Percentiles rank a stretch among this genome's conserved stretches.
These are phyloP conservation scores for Penicillium chermesinum DNA, from an alignment of 495 filamentous ascomycete species.

Conservation along the genomic window DNA sequence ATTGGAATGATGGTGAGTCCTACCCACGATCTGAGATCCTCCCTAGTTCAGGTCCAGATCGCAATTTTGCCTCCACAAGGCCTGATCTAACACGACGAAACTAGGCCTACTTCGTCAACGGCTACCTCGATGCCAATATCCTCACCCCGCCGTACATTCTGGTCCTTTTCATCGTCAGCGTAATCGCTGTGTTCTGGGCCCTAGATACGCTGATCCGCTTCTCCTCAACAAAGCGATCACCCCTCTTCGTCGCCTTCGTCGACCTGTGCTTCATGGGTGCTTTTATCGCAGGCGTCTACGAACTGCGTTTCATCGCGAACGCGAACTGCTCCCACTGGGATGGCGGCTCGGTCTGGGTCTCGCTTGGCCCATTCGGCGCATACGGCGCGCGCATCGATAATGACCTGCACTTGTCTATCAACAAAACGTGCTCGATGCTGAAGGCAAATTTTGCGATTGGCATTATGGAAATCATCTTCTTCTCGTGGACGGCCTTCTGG, in stretches of 20 bases:
- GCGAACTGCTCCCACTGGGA: conserved; percentile 60
- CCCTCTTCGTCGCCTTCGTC: conserved; percentile 69
- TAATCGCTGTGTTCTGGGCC: conserved; percentile 73
- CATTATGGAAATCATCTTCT: conserved; percentile 84
- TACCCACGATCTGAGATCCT: neutral
- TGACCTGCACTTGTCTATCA: conserved; percentile 39
- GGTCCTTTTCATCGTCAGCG: conserved; percentile 84
- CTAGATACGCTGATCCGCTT: conserved; percentile 77
- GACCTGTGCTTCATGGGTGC: conserved; percentile 78
- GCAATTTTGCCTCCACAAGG: too few species aligned
- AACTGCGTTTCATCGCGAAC: conserved; percentile 63
- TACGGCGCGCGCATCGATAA: conserved; percentile 35
- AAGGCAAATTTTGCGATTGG: conserved; percentile 82
- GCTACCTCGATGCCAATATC: conserved; percentile 60
- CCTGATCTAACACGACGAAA: conserved; percentile 11
- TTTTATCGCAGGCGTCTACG: conserved; percentile 74
- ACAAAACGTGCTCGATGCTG: conserved; percentile 82
- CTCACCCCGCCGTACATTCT: conserved; percentile 79
- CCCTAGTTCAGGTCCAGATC: neutral
- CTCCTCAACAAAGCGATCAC: conserved; percentile 64
- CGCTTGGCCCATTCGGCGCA: conserved; percentile 56
- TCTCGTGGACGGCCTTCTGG: conserved; percentile 63
- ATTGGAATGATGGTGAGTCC: conserved; percentile 71
- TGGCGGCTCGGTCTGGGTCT: conserved; percentile 45
- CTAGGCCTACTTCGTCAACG: conserved; percentile 72